Percentiles rank a stretch among this genome's conserved stretches.
Evolutionary conservation across 2,329 filamentous ascomycete species (phyloP).

Genomic region (Berkeleyomyces basicola): DNA sequence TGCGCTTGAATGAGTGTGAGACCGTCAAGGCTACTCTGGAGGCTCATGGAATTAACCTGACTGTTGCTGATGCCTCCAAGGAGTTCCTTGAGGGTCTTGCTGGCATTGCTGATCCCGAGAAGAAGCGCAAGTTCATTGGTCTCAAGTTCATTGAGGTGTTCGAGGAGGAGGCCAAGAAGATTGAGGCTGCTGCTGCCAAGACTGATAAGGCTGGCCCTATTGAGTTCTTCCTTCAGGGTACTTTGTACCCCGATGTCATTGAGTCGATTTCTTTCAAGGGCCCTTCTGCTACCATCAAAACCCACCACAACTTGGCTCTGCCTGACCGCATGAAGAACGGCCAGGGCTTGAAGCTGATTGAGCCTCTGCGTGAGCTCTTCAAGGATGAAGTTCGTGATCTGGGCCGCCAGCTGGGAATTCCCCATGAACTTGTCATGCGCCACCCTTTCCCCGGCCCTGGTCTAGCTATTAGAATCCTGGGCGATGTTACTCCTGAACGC

Average conservation of each 20-base stretch:
- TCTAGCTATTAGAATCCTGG: constrained; percentile 64
- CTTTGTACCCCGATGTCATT: constrained; percentile 43
- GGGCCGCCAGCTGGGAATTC: constrained; percentile 20
- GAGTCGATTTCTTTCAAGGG: constrained; percentile 33
- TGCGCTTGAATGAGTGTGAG: constrained; percentile 72
- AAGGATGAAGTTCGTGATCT: constrained; percentile 40
- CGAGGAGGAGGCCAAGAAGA: constrained; percentile 48
- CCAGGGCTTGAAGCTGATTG: constrained; percentile 47
- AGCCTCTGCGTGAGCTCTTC: constrained; percentile 65
- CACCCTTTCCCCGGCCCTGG: constrained; percentile 27
- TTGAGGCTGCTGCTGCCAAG: constrained; percentile 39
- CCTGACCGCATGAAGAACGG: constrained; percentile 36
- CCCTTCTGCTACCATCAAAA: constrained; percentile 34
- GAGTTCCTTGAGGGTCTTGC: constrained; percentile 61
- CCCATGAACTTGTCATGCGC: constrained; percentile 20
- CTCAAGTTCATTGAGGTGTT: constrained; percentile 52
- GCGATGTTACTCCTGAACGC: constrained; percentile 65
- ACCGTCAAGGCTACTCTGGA: constrained; percentile 66
- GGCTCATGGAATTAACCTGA: constrained; percentile 75
- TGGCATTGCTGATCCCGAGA: constrained; percentile 64
- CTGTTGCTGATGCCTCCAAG: constrained; percentile 64
- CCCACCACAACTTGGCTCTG: constrained; percentile 57
- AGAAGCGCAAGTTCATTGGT: constrained; percentile 84
- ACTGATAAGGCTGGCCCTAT: constrained; percentile 56
- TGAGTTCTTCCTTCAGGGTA: constrained; percentile 74